Base-by-base conservation (phyloP, 2,329 filamentous ascomycete species). In the Sordariomycetes sp. region DNA sequence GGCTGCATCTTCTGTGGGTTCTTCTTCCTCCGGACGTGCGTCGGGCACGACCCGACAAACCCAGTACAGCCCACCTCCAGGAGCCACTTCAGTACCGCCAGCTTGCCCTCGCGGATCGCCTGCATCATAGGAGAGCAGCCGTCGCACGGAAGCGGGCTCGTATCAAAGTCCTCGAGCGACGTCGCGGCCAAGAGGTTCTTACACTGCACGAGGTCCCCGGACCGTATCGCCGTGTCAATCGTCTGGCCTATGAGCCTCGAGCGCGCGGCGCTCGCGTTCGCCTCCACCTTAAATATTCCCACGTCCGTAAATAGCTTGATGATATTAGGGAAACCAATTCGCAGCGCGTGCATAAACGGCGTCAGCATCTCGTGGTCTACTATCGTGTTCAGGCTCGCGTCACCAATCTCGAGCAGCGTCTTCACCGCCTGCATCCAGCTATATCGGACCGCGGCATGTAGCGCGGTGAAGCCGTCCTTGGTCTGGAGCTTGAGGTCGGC, bases 401-500 rank as follows among this genome's bases (percentile, higher is more conserved):
- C 39, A 3, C 50, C 48, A 22, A 56, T 48, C 34, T 52, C 55
- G 10, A 56, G 55, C 5, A 56, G 55, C 12, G 50, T 52, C 48
- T 56, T 56, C 17, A 56, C 48, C 13, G 55, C 42, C 48, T 52
- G 55, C 2, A 48, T 42, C 55, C 52, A 48, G 20, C 45, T 56
- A 35, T 25, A 15, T 28, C n/a, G 6, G 25, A 59, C 48, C 8
- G 52, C 55, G 8, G 35, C 34, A 52, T 59, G 55, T 12, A 74
- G 55, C 1, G 72, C 70, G 1, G 71, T 72, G 22, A 67, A 66
- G 0, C 67, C 67, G 0, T 60, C 56, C 1, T 57, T 52, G 22
- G 72, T 69, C 1, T 59, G 59, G 0, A 63, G 61, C 8, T 63
- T 61, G 5, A 72, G 55, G 28, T 69, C 61, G 8, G 66, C 64